phyloP scores from a whole-genome alignment of 1,139 yeast species.

The Entelexis sorbosivorans region DNA sequence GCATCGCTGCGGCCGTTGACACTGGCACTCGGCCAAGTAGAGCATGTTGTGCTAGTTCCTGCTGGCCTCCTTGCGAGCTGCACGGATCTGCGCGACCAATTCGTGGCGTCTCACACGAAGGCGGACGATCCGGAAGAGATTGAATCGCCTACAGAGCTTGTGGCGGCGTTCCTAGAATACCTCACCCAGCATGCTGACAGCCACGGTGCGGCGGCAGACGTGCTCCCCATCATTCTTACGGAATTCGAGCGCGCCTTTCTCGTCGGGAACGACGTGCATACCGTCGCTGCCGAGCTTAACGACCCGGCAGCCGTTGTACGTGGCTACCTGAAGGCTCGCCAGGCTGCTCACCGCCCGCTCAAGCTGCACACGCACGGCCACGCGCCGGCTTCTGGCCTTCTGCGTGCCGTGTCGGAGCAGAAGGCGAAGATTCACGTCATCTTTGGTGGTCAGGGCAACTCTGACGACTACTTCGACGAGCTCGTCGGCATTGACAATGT shows the following conservation, averaged over 20 bases:
- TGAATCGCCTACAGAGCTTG: slow-evolving; percentile 64
- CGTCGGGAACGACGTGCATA: slow-evolving; percentile 71
- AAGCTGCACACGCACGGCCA: slow-evolving; percentile 34
- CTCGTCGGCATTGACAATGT: slow-evolving; percentile 70
- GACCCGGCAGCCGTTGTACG: slow-evolving; percentile 43
- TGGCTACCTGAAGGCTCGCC: slow-evolving; percentile 52
- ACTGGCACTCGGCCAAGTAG: slow-evolving; percentile 73
- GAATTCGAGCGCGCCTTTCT: slow-evolving; percentile 81
- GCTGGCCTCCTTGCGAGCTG: slow-evolving; percentile 67
- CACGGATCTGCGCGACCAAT: slow-evolving; percentile 81
- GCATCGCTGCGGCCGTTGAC: slow-evolving; percentile 65
- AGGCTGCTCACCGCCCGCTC: slow-evolving; percentile 41
- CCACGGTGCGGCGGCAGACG: slow-evolving; percentile 50
- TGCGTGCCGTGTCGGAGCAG: slow-evolving; percentile 47
- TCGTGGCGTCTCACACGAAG: slow-evolving; percentile 46
- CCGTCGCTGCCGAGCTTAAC: slow-evolving; percentile 66
- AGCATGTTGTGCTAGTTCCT: slow-evolving; percentile 80
- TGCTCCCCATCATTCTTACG: slow-evolving; percentile 54
- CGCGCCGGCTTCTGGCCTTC: slow-evolving; percentile 40
- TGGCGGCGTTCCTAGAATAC: slow-evolving; percentile 75
- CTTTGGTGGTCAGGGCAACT: slow-evolving; percentile 98
- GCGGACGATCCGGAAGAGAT: slow-evolving; percentile 10
- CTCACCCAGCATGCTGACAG: slow-evolving; percentile 46
- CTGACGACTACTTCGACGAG: slow-evolving; percentile 96
- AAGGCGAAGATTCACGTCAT: slow-evolving; percentile 64